These are phyloP conservation scores for Fusarium penzigii DNA, from an alignment of 2,329 filamentous ascomycete species.

Conservation along the genomic window DNA sequence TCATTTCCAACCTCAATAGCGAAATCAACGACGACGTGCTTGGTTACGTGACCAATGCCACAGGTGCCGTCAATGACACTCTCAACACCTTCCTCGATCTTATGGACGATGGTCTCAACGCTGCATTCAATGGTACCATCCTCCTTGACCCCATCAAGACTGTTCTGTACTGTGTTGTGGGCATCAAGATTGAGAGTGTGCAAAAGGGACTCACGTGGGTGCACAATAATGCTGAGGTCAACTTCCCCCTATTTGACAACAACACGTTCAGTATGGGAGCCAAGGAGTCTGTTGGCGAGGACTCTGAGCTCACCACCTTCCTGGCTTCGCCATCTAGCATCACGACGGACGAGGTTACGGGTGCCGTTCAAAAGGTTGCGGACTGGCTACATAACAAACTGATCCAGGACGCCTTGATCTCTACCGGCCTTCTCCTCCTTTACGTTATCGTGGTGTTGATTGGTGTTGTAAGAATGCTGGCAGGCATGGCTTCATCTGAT, in stretches of 20 bases:
- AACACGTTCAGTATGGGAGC: slow-evolving; percentile 85
- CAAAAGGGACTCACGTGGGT: slow-evolving; percentile 94
- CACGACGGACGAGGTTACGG: slow-evolving; percentile 79
- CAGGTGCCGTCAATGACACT: slow-evolving; percentile 79
- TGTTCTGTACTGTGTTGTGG: slow-evolving; percentile 83
- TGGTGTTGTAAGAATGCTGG: slow-evolving; percentile 67
- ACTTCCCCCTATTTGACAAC: slow-evolving; percentile 75
- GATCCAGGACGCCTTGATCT: slow-evolving; percentile 77
- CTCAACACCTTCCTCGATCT: slow-evolving; percentile 79
- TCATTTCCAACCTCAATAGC: slow-evolving; percentile 68
- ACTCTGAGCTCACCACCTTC: slow-evolving; percentile 66
- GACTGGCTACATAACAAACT: slow-evolving; percentile 68
- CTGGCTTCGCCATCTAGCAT: slow-evolving; percentile 73
- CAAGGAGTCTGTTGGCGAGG: slow-evolving; percentile 57
- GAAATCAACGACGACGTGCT: slow-evolving; percentile 85
- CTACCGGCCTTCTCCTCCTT: slow-evolving; percentile 69
- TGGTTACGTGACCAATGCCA: slow-evolving; percentile 84
- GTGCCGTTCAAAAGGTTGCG: slow-evolving; percentile 70
- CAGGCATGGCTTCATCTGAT: slow-evolving; percentile 60
- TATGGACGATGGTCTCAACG: slow-evolving; percentile 72
- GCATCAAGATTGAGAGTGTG: slow-evolving; percentile 80
- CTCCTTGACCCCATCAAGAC: slow-evolving; percentile 77
- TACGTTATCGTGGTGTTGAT: slow-evolving; percentile 78
- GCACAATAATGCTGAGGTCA: slow-evolving; percentile 79
- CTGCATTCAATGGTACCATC: slow-evolving; percentile 79